Base-by-base conservation (phyloP, 2,329 filamentous ascomycete species). In the Stachybotrys echinatus region DNA sequence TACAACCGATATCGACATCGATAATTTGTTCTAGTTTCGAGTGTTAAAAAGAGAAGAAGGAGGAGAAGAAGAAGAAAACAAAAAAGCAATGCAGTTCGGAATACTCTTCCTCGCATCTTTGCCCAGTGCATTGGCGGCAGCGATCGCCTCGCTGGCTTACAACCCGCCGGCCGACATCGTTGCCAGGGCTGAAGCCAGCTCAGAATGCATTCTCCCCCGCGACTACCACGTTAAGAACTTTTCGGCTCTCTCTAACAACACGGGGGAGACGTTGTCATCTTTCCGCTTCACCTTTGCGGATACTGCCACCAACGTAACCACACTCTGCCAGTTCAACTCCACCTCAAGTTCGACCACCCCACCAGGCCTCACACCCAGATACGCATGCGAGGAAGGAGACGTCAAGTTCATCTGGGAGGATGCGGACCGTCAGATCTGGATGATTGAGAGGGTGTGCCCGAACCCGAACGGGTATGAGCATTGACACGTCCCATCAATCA, bases 371-470 rank as follows among this genome's bases (percentile, higher is more conserved):
- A 61, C 65, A 2, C 57, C 66, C 10, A 64, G 74, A 37, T 79
- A 67, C 48, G 58, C 68, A 19, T 80, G 76, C 57, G 68, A 74
- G 42, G 59, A 74, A 57, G 10, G 47, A 1, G 48, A 60, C 8
- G 63, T 74, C 53, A 62, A 72, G 52, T 79, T 79, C 52, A 70
- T 76, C 54, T 78, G 64, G 64, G 42, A 59, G 12, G 42, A 57
- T 20, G 47, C 55, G 5, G 39, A 54, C 5, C 54, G 55, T 23
- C 60, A 62, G 38, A 53, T 78, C 42, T 70, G 67, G n/a, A 53
- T 77, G 59, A 63, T 76, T 42, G 73, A 80, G 64, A 64, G 64
- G 23, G 64, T 71, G 14, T 80, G 76, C 57, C 65, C 69, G 1
- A 57, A 56, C 12, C 21, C 55, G 2, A 54, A 65, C 5, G 69